A percentile compares a stretch with the other conserved stretches of the same genome.
These are phyloP conservation scores for Bonia amplexicaulis DNA, from an alignment of 176 grass and related monocot genomes.

Conservation along the genomic window DNA sequence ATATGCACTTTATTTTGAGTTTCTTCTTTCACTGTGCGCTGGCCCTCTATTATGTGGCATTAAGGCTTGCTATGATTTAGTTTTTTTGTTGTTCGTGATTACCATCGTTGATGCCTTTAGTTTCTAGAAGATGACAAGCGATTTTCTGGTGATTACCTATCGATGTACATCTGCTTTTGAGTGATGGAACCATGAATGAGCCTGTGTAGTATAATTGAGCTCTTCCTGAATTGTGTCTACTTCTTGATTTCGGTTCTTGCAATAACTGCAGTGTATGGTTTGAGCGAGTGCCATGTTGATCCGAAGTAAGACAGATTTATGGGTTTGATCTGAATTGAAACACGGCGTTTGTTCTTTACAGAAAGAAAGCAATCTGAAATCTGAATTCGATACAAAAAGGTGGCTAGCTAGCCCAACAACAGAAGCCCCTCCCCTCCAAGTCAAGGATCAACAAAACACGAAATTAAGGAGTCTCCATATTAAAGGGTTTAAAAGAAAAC, in stretches of 20 bases:
- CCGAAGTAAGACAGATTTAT: not conserved
- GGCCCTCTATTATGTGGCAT: constrained; percentile 47
- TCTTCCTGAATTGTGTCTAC: constrained; percentile 11
- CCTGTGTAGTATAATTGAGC: constrained; percentile 48
- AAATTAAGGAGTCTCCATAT: not conserved
- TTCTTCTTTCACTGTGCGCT: constrained; percentile 8
- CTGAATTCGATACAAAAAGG: not conserved
- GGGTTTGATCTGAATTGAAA: not conserved
- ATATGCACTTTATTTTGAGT: constrained; percentile 24
- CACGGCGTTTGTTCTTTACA: not conserved
- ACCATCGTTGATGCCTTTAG: constrained; percentile 25
- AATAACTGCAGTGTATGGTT: not conserved
- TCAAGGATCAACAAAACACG: not conserved
- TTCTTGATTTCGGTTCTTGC: not conserved
- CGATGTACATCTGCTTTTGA: constrained; percentile 29
- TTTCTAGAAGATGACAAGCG: constrained; percentile 31
- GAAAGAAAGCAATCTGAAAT: not conserved
- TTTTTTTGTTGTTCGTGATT: not conserved
- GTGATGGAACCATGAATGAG: constrained; percentile 32
- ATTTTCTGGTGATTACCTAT: constrained; percentile 35
- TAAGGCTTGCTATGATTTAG: constrained; percentile 25
- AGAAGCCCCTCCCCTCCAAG: not conserved
- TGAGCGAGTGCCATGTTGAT: not conserved
- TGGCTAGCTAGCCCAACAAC: not conserved
- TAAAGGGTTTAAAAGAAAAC: not conserved